These are phyloP conservation scores for Escovopsis sp. DNA, from an alignment of 2,329 filamentous ascomycete genomes.

Conservation along the genomic window DNA sequence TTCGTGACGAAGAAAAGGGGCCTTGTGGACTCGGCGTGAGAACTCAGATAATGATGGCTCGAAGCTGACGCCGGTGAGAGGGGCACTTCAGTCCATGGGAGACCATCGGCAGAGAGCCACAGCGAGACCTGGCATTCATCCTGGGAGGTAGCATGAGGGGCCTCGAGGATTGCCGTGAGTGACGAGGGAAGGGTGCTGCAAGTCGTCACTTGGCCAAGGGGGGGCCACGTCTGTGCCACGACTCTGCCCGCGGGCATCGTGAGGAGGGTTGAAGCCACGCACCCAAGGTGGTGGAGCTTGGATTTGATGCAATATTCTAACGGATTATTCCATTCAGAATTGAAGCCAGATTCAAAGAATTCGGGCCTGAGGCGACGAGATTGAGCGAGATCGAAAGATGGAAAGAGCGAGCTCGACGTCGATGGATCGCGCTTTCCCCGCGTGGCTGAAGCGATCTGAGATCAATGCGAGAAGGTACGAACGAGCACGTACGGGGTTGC, in stretches of 20 bases:
- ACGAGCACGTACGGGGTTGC: too few species aligned
- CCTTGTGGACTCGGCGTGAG: slow-evolving; percentile 8
- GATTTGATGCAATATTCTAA: too few species aligned
- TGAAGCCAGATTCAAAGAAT: background rate
- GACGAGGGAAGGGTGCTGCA: slow-evolving; percentile 25
- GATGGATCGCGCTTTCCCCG: too few species aligned
- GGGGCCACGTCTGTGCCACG: slow-evolving; percentile 42
- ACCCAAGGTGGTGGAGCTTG: too few species aligned
- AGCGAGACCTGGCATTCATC: slow-evolving; percentile 56
- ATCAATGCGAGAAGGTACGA: too few species aligned
- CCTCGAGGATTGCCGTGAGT: slow-evolving; percentile 58
- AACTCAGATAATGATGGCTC: slow-evolving; percentile 31
- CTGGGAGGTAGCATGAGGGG: slow-evolving; percentile 36
- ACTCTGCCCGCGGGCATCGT: slow-evolving; percentile 23
- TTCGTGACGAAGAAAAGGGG: slow-evolving; percentile 39
- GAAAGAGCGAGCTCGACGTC: too few species aligned
- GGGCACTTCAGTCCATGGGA: slow-evolving; percentile 37
- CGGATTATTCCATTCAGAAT: too few species aligned
- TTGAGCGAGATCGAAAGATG: too few species aligned
- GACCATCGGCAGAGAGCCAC: slow-evolving; percentile 51
- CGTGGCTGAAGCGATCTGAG: too few species aligned
- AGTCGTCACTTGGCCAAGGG: slow-evolving; percentile 59
- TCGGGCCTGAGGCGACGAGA: background rate
- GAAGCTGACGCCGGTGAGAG: slow-evolving; percentile 15
- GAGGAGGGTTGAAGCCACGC: slow-evolving; percentile 10